Evolutionary conservation across 2,329 filamentous ascomycete genomes (phyloP), one percentile per base, ranked within the genome.

Genomic region (Nannizziopsis barbatae): DNA sequence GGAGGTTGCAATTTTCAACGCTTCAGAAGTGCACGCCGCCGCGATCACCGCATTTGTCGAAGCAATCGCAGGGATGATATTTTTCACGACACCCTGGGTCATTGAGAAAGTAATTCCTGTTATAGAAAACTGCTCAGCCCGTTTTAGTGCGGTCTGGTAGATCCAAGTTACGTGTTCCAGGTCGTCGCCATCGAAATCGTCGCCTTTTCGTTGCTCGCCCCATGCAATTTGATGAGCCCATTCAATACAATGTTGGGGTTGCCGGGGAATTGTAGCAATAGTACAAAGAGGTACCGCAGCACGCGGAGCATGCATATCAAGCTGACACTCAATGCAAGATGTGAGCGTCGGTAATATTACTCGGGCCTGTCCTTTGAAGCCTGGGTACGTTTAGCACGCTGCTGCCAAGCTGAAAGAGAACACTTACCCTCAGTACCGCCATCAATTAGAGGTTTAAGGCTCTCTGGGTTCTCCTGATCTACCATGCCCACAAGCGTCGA

Each of bases 191-290:
- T 98, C 92, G 42, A 98, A 82, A 32, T 78, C 75, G 14, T 88
- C 81, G 56, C 90, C 93, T 54, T 84, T 84, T 62, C 84, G 83
- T 60, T 87, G 80, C 57, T 84, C 78, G 53, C 95, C 88, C 92
- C 92, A 98, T 36, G 92, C 92, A 54, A 98, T 95, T 61, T 96
- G 84, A 64, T 96, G 90, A 0, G 92, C 93, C 92, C 92, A 98
- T 69, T 98, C 92, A 60, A 98, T 86, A 65, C 92, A 98, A 69
- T 98, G 92, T 65, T 96, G 89, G 1, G 92, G 92, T 63, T 98
- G 92, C 11, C 92, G 84, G 8, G 92, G 92, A 56, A 98, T 96
- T 14, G 87, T 93, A 12, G 92, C 92, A 50, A 98, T 81, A 2
- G 92, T 98, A 66, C 92, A 98, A 22, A 98, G 82, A 1, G 92